A percentile compares a stretch with the other conserved stretches of the same genome.
Conservation (phyloP, 2,329 filamentous ascomycete species). For the Pseudogymnoascus sp. region DNA sequence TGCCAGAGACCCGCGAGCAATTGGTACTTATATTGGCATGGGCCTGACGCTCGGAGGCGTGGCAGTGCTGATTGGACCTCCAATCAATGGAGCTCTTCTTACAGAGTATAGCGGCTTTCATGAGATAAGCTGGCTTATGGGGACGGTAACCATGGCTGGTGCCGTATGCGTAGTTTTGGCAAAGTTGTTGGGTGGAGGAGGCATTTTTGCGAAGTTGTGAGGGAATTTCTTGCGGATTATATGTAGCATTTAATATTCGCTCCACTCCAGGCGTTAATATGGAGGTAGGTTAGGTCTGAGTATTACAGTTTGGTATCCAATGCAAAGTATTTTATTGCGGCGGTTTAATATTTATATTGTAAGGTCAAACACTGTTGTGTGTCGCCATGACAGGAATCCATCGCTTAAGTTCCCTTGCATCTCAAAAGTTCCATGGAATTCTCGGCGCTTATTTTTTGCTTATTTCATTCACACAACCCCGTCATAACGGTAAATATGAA, state of each 20-base stretch:
- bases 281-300: background rate
- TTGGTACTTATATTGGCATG: slow-evolving; percentile 61
- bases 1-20: slow-evolving; percentile 54
- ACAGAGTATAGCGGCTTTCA: slow-evolving; percentile 37
- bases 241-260: background rate
- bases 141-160: slow-evolving; percentile 19
- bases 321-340: background rate
- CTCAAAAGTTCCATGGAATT: background rate
- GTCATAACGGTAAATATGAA: background rate
- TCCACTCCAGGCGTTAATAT: background rate
- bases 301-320: background rate
- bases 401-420: background rate
- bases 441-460: background rate
- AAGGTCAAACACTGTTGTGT: background rate
- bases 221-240: background rate
- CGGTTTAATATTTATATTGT: background rate
- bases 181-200: slow-evolving; percentile 1
- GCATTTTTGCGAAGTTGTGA: slow-evolving; percentile 4
- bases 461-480: background rate
- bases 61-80: slow-evolving; percentile 56
- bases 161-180: slow-evolving; percentile 7
- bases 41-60: slow-evolving; percentile 55
- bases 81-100: slow-evolving; percentile 57
- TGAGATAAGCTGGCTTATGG: slow-evolving; percentile 21
- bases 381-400: background rate